Evolutionary conservation across 1,139 yeast genomes (phyloP), one percentile per base, ranked within the genome.

Genomic region (Zygosaccharomyces pseudobailii): DNA sequence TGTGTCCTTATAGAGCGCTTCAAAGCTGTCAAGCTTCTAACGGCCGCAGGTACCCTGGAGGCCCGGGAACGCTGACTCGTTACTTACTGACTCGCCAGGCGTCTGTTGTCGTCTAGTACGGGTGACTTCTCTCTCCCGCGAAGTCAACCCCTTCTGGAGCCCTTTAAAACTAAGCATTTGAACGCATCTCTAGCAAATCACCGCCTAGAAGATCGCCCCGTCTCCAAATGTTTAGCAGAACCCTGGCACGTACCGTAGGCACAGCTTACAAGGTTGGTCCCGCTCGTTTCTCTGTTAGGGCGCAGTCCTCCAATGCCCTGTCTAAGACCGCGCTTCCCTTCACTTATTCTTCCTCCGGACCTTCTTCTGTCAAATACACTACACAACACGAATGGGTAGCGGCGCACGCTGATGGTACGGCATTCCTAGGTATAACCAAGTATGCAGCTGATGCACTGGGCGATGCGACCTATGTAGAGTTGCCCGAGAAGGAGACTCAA

Each of bases 381-480:
- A 72, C 75, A 47, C 97, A 92, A 63, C 99, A 92, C 73, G 99
- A 92, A 72, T 92, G 97, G 97, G 72, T 94, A 52, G 92, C 96
- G 2, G 74, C 82, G 43, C 94, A 87, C 66, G 77, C 78, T 31
- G 96, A 90, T 68, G 87, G 88, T 50, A 75, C 82, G 31, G 84
- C 94, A 2, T 89, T 84, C 59, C 75, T 92, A 33, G 99, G 99
- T 33, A 89, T 92, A 69, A 90, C 98, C 52, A 81, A 79, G 61
- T 90, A 92, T 67, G 99, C 99, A 30, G 85, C 96, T 37, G 96
- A 90, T 62, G 96, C 98, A n/a, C 78, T 92, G 53, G 98, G 98
- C 40, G 99, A 92, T 71, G 95, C 95, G 46, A 94, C 97, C 13
- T 92, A 76, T 68, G 84, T 89, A 55, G 99, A 92, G 70, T 77